Evolutionary conservation across 78 protist species (phyloP).

Genomic region (Neovahlkampfia damariscottae): DNA sequence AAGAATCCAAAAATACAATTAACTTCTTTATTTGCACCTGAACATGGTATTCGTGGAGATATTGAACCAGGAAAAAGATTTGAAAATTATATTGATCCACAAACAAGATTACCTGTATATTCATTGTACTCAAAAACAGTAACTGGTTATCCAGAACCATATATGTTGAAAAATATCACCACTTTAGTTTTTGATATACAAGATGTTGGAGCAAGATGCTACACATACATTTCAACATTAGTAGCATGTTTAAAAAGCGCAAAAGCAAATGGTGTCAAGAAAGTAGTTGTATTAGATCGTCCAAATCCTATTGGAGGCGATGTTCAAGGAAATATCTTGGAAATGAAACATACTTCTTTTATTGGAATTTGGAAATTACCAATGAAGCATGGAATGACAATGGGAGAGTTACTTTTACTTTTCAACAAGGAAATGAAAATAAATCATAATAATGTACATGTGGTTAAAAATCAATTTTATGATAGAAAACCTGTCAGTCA

Average conservation of each 20-base stretch:
- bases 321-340: neutral
- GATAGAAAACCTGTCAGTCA: neutral
- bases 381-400: slow-evolving; percentile 1
- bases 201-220: neutral
- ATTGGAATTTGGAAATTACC: slow-evolving; percentile 8
- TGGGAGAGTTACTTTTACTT: slow-evolving; percentile 12
- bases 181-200: neutral
- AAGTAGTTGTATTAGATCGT: slow-evolving; percentile 8
- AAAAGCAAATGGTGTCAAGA: neutral
- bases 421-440: neutral
- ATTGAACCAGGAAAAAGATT: neutral
- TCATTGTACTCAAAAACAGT: neutral
- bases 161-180: neutral
- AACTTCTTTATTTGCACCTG: slow-evolving; percentile 1
- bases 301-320: neutral
- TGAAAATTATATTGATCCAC: neutral
- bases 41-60: slow-evolving; percentile 5
- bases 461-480: neutral
- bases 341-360: neutral
- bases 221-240: slow-evolving; percentile 23
- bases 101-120: neutral
- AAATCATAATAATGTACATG: neutral
- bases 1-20: neutral
- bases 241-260: neutral
- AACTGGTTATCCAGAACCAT: neutral